Conservation (phyloP, 768 basidiomycete species). For the Sarcodon aspratus region DNA sequence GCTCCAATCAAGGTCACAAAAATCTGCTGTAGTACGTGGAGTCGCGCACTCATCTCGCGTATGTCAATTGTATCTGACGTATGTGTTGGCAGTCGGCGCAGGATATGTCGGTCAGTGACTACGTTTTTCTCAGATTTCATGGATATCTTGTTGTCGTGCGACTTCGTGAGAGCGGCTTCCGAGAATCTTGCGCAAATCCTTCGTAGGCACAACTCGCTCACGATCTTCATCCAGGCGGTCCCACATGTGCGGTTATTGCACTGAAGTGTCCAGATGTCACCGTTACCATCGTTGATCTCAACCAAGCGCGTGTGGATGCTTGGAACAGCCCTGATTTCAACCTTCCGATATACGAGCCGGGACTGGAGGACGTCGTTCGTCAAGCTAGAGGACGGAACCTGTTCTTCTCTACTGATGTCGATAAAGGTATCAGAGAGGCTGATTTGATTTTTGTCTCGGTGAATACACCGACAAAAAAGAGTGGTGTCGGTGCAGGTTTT, state of each 20-base stretch:
- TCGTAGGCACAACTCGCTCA: neutral
- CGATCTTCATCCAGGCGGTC: constrained; percentile 50
- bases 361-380: constrained; percentile 85
- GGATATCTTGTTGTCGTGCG: constrained; percentile 1
- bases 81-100: constrained; percentile 51
- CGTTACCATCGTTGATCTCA: constrained; percentile 98
- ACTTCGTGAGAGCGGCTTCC: neutral
- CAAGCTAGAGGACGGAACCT: constrained; percentile 86
- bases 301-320: constrained; percentile 87
- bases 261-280: constrained; percentile 85
- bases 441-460: constrained; percentile 98
- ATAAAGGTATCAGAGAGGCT: constrained; percentile 86
- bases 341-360: constrained; percentile 97
- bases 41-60: constrained; percentile 10
- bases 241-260: constrained; percentile 92
- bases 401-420: constrained; percentile 94
- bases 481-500: constrained; percentile 93
- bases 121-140: neutral
- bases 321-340: constrained; percentile 86
- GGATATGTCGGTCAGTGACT: constrained; percentile 78
- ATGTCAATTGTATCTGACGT: constrained; percentile 7
- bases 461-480: constrained; percentile 98
- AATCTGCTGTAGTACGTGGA: constrained; percentile 74
- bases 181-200: neutral
- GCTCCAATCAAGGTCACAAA: constrained; percentile 55